These are phyloP conservation scores for Dictyostelium purpureum DNA, from an alignment of 78 protist species.

Conservation along the genomic window DNA sequence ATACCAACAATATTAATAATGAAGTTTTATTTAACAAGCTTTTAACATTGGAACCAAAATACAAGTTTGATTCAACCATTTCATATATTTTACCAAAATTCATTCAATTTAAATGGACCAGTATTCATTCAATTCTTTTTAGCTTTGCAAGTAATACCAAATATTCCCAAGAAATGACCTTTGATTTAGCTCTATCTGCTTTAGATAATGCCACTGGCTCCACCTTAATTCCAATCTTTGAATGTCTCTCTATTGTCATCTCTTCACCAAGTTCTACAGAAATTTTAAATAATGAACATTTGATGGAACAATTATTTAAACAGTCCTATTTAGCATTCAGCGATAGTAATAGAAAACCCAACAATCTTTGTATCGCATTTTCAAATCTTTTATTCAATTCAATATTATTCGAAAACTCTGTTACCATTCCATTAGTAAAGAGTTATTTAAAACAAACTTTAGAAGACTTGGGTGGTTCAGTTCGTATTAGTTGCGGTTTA, in stretches of 20 bases:
- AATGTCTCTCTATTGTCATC: neutral
- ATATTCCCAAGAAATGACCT: neutral
- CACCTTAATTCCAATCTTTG: conserved; percentile 19
- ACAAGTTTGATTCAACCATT: neutral
- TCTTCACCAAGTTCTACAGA: neutral
- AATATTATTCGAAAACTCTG: neutral
- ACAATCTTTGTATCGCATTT: neutral
- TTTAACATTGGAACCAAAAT: conserved; percentile 12
- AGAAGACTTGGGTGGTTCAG: conserved; percentile 54
- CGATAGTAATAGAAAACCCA: conserved; percentile 48
- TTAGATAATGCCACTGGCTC: conserved; percentile 45
- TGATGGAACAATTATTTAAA: conserved; percentile 19
- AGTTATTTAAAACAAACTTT: conserved; percentile 23
- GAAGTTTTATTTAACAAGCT: neutral
- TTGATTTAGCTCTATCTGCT: neutral
- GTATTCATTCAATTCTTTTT: neutral
- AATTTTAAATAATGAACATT: neutral
- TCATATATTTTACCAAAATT: conserved; percentile 30
- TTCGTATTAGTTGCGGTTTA: conserved; percentile 32
- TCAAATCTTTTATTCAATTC: conserved; percentile 32
- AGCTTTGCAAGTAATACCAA: neutral
- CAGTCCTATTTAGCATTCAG: conserved; percentile 30
- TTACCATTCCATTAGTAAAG: conserved; percentile 33
- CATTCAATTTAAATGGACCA: conserved; percentile 39
- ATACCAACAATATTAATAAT: neutral